A percentile compares a stretch with the other conserved stretches of the same genome.
Evolutionary conservation across 768 basidiomycete species (phyloP).

Genomic region (Postia placenta): DNA sequence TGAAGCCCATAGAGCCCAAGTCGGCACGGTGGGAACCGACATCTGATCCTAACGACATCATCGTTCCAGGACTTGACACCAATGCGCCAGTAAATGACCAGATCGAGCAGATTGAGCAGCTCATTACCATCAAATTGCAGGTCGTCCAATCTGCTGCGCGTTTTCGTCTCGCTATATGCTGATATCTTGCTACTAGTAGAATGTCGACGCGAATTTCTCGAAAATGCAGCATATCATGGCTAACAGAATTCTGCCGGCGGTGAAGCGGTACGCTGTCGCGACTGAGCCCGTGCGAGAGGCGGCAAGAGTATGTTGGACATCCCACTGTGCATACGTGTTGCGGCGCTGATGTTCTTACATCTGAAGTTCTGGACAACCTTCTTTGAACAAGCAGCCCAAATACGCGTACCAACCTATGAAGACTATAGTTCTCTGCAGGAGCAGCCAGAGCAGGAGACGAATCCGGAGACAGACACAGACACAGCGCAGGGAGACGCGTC

Average conservation of each 20-base stretch:
- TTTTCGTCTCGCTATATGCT: background rate
- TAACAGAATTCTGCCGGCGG: conserved; percentile 74
- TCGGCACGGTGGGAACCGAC: conserved; percentile 64
- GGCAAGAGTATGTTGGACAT: conserved; percentile 70
- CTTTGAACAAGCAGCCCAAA: conserved; percentile 90
- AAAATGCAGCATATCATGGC: conserved; percentile 83
- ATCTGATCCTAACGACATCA: conserved; percentile 55
- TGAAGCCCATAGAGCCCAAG: conserved; percentile 49
- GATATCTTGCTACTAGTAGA: conserved; percentile 41
- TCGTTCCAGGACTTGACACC: conserved; percentile 67
- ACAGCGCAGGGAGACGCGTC: conserved; percentile 15
- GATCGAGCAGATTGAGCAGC: conserved; percentile 92
- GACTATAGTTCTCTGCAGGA: conserved; percentile 39
- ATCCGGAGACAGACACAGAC: conserved; percentile 19
- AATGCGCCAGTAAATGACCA: conserved; percentile 69
- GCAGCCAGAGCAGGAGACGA: conserved; percentile 9
- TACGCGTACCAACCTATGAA: conserved; percentile 70
- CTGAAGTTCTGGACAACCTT: conserved; percentile 92
- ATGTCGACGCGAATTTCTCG: conserved; percentile 91
- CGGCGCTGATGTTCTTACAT: background rate
- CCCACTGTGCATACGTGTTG: background rate
- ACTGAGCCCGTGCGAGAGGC: conserved; percentile 88
- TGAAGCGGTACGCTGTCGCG: conserved; percentile 84
- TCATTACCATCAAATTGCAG: conserved; percentile 89
- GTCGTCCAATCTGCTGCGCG: conserved; percentile 27